A percentile compares a stretch with the other conserved stretches of the same genome.
phyloP scores from a whole-genome alignment of 768 basidiomycete species.

The Lactarius psammicola region DNA sequence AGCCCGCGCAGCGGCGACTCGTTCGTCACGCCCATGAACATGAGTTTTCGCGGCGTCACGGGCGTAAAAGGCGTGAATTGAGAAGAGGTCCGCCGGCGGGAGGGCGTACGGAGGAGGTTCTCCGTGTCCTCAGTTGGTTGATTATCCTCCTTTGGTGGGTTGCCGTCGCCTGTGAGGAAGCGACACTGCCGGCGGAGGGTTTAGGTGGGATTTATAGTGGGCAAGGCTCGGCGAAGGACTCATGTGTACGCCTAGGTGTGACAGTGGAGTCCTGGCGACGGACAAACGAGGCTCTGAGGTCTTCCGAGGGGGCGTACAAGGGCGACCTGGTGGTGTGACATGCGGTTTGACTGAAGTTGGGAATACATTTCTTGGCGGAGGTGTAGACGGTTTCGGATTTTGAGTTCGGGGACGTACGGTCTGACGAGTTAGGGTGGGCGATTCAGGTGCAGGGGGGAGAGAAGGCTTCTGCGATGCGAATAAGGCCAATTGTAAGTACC shows the following conservation, averaged over 20 bases:
- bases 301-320: constrained; percentile 40
- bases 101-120: constrained; percentile 44
- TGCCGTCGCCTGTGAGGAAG: constrained; percentile 37
- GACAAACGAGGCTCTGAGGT: constrained; percentile 45
- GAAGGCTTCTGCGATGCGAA: constrained; percentile 11
- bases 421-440: constrained; percentile 27
- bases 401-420: constrained; percentile 9
- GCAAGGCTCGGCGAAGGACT: constrained; percentile 62
- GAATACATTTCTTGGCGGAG: constrained; percentile 13
- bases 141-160: constrained; percentile 38
- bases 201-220: constrained; percentile 67
- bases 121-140: constrained; percentile 30
- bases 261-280: constrained; percentile 62
- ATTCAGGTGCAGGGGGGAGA: constrained; percentile 26
- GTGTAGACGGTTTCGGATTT: constrained; percentile 13
- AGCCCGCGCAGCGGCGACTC: constrained; percentile 50
- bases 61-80: constrained; percentile 35
- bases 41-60: constrained; percentile 46
- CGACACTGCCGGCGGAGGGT: constrained; percentile 52
- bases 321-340: constrained; percentile 41
- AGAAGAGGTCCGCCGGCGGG: constrained; percentile 40
- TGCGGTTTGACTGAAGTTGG: constrained; percentile 17
- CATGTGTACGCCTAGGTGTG: constrained; percentile 67
- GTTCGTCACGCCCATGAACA: constrained; percentile 35
- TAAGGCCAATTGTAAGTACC: background rate